Evolutionary conservation across 345 rosid genomes (phyloP), one percentile per base, ranked within the genome.

Genomic region (Citrus glauca): DNA sequence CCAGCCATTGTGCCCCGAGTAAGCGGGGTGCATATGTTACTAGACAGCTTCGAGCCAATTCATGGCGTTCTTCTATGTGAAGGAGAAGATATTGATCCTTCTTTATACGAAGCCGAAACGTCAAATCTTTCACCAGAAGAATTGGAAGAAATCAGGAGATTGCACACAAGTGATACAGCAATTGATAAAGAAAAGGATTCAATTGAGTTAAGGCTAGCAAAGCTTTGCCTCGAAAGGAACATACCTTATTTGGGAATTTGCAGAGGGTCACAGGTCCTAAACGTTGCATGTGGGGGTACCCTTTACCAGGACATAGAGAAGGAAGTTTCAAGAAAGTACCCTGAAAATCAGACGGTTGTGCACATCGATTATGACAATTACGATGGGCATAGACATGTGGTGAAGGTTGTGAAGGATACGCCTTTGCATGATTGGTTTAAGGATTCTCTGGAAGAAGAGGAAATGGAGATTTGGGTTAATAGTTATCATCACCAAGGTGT

Each of bases 401-500:
- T 92, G 57, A 79, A 72, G 61, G 84, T 94, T 7, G 86, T 86
- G 53, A 86, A 90, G 69, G 82, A 83, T 56, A 88, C 91, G 11
- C 98, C 97, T 53, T 73, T 94, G 80, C 87, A 90, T 59, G 32
- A 74, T 9, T 94, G 96, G 97, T 94, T 94, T 27, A 82, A 81
- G 76, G 92, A 87, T 74, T 91, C 95, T 32, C 59, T 92, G 71
- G 86, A 87, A 42, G 88, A 71, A 40, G 88, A 74, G 35, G 85
- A 76, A 71, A 86, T 86, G 92, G 91, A 91, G 80, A 90, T 94
- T 62, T 68, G 53, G 82, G 98, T 94, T 45, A 94, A 92, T 60
- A 92, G 98, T 78, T 94, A 94, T 83, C 98, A 94, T 55, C 98
- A 94, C 77, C 97, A 94, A 84, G 96, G 98, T 14, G 94, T 94